phyloP scores from a whole-genome alignment of 352 stramenopile species.

The Thalassiosira mediterranea region DNA sequence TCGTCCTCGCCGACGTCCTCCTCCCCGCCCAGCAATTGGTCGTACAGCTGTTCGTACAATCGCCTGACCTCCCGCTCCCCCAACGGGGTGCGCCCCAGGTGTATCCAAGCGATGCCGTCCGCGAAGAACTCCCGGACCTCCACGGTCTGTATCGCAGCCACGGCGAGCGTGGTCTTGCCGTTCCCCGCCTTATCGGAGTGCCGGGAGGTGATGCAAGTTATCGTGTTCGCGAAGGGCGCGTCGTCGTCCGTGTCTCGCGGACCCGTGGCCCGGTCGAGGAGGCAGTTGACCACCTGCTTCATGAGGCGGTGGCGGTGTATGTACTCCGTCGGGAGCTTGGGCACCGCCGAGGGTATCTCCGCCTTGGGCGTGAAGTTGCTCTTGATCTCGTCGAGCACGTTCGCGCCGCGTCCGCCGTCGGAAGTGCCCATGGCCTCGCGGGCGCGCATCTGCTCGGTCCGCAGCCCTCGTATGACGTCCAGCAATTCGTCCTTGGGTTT shows the following conservation, averaged over 20 bases:
- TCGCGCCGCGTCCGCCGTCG: slow-evolving; percentile 7
- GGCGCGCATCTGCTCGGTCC: slow-evolving; percentile 73
- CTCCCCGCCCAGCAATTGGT: slow-evolving; percentile 71
- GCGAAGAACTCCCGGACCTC: slow-evolving; percentile 81
- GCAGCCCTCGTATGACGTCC: slow-evolving; percentile 79
- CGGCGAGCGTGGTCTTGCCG: slow-evolving; percentile 79
- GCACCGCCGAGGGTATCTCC: slow-evolving; percentile 76
- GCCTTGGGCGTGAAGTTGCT: slow-evolving; percentile 80
- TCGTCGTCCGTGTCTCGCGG: slow-evolving; percentile 67
- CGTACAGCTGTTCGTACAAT: slow-evolving; percentile 82
- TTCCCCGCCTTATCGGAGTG: slow-evolving; percentile 83
- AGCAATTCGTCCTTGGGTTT: slow-evolving; percentile 82
- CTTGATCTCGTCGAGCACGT: slow-evolving; percentile 73
- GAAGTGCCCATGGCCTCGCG: slow-evolving; percentile 27
- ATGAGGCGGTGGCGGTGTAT: slow-evolving; percentile 83
- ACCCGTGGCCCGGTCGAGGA: slow-evolving; percentile 62
- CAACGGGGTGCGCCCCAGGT: slow-evolving; percentile 71
- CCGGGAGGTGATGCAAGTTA: slow-evolving; percentile 81
- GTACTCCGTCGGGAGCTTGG: slow-evolving; percentile 81
- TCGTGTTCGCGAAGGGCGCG: slow-evolving; percentile 44
- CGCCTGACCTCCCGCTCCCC: slow-evolving; percentile 72
- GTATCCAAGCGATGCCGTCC: slow-evolving; percentile 82
- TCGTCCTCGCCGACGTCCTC: slow-evolving; percentile 51
- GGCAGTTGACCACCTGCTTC: slow-evolving; percentile 83
- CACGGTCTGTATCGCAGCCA: slow-evolving; percentile 81